A percentile compares a stretch with the other conserved stretches of the same genome.
Conservation (phyloP, 768 basidiomycete species). For the Phanerochaete carnosa region DNA sequence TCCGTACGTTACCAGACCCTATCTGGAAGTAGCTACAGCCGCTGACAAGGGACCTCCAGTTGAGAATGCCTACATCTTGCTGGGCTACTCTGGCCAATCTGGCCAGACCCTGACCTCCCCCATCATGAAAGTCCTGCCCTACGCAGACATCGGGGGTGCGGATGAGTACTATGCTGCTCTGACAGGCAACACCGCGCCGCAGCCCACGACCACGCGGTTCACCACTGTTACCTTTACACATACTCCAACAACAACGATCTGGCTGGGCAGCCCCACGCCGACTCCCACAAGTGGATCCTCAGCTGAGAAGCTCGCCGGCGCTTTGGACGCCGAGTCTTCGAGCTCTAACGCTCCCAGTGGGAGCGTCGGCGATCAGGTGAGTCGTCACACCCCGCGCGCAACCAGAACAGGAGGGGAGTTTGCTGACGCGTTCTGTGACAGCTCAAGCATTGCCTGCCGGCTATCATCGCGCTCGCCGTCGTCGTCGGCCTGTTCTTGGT, state of each 20-base stretch:
- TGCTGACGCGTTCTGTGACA: neutral
- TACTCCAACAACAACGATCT: conserved; percentile 9
- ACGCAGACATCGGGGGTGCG: neutral
- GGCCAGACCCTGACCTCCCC: neutral
- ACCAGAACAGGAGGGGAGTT: neutral
- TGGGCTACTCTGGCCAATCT: conserved; percentile 1
- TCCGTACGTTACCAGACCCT: conserved; percentile 5
- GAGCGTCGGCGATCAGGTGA: conserved; percentile 7
- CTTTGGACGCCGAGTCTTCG: neutral
- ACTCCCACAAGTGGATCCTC: neutral
- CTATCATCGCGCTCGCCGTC: conserved; percentile 4
- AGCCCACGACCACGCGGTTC: neutral
- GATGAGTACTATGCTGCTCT: neutral
- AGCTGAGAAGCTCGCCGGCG: neutral
- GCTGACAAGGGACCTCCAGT: neutral
- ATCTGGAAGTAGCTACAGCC: neutral
- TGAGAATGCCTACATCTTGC: conserved; percentile 5
- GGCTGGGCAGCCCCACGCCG: neutral
- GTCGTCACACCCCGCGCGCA: neutral
- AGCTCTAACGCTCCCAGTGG: conserved; percentile 2
- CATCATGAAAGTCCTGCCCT: conserved; percentile 2
- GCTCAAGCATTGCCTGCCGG: conserved; percentile 9
- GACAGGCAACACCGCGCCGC: neutral
- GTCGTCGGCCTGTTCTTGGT: conserved; percentile 3
- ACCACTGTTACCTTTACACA: conserved; percentile 9